Base-by-base conservation (phyloP, 2,329 filamentous ascomycete genomes). In the Penicillium aurantiogriseum region DNA sequence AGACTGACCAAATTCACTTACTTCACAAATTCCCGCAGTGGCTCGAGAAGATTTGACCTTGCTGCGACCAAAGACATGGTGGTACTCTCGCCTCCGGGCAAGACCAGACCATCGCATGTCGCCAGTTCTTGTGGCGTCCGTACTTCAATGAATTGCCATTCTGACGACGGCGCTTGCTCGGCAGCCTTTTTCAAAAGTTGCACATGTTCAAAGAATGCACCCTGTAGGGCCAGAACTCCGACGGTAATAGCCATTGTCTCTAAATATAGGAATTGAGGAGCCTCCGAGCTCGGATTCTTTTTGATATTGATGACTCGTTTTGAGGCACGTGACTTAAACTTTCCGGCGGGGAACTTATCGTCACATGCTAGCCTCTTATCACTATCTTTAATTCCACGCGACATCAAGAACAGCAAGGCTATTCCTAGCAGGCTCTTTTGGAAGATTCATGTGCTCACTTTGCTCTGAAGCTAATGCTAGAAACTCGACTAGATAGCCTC, bases 11-110 rank as follows among this genome's bases (percentile, higher is more conserved):
- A 15, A 15, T 15, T 5, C 47, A 79, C 84, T 71, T 77, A 93
- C 88, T 96, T 96, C 70, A 97, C 92, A 75, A 96, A 99, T 33
- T 92, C 84, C 52, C 91, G 81, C 60, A 99, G 77, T 3, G 92
- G 92, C 66, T 95, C 91, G 54, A 99, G 78, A 36, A 99, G 78
- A 17, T 88, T 87, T 0, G 89, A 91, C 62, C 92, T 85, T 23
- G 86, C 86, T 4, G 94, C 94, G 17, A 97, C 90, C 31, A 97
- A 83, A 11, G 91, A 91, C 65, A 99, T 95, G 4, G 93, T 88
- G 1, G 94, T 97, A 76, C 91, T 96, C 76, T 99, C 94, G 60
- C 94, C 94, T 51, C 94, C 94, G 3, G 94, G 94, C 46, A 99
- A 86, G 70, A 99, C 86, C 43, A 99, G 83, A 27, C 86, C 93